Evolutionary conservation across 495 filamentous ascomycete species (phyloP), one percentile per base, ranked within the genome.

Genomic region (Penicillium bialowiezense): DNA sequence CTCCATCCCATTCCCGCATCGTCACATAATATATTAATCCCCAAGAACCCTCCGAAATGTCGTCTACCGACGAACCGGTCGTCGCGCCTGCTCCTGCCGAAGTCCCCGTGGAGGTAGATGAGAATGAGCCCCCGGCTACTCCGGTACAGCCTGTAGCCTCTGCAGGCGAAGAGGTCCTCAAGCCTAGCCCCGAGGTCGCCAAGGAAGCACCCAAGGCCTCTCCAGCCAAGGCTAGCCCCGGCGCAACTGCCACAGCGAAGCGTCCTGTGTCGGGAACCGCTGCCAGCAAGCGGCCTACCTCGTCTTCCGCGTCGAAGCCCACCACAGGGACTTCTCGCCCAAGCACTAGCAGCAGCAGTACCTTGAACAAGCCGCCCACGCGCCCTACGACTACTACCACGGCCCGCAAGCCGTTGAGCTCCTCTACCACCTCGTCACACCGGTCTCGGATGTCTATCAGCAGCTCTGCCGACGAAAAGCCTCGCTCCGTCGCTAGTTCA

Each of bases 381-480:
- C 71, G 73, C 8, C 70, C 72, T 2, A 41, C 68, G 3, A 67
- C 70, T 19, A 72, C 72, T 2, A 58, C 69, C 3, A 62, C 65
- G 10, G 51, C 55, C n/a, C 69, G 73, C 21, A 72, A 69, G 46
- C 66, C 69, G 1, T 51, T 71, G 50, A 64, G 66, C 51, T 65
- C 59, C 13, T 67, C 73, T 3, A 73, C 70, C 8, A 63, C 68
- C 17, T 62, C 72, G 26, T 68, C 69, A 20, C 73, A 77, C 33
- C 67, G 72, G 12, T 72, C 73, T 26, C 70, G 71, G 5, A 64
- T 67, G 5, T 77, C 73, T 5, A 55, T 75, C 38, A 73, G 71
- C 51, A 75, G 73, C 55, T 75, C 72, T n/a, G 72, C 72, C 5
- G 73, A 77, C 50, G 73, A 77, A 48, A 77, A 73, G 49, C 52